A percentile compares a stretch with the other conserved stretches of the same genome.
Conservation (phyloP, 371 early-diverging fungal species). For the Lichtheimia ramosa region DNA sequence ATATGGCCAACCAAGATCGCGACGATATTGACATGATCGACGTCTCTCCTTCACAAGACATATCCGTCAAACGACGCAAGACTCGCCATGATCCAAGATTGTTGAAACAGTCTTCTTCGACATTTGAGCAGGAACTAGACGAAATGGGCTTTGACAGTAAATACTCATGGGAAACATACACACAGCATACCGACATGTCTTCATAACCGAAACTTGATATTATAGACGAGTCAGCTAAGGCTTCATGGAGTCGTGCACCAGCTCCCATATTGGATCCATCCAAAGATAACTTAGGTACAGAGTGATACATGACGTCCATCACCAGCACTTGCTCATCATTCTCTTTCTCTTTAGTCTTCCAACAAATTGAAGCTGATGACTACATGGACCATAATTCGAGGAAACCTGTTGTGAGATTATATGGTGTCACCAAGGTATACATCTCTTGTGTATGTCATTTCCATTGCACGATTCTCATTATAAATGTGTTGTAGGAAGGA, state of each 20-base stretch:
- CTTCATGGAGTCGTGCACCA: constrained; percentile 28
- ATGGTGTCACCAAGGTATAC: constrained; percentile 84
- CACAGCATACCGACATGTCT: no score
- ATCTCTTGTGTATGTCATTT: neutral
- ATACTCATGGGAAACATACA: no score
- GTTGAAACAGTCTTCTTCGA: constrained; percentile 2
- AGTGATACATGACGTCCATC: no score
- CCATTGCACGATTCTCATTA: neutral
- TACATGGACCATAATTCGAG: constrained; percentile 44
- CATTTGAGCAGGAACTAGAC: constrained; percentile 17
- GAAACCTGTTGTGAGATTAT: constrained; percentile 77
- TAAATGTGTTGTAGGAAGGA: constrained; percentile 52
- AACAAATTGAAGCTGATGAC: constrained; percentile 94
- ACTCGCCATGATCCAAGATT: neutral
- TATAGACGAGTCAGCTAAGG: neutral
- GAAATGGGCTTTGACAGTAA: constrained; percentile 9
- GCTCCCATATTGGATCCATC: constrained; percentile 28
- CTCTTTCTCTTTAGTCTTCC: constrained; percentile 66
- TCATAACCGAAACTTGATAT: neutral
- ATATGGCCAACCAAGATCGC: neutral
- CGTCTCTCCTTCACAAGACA: constrained; percentile 8
- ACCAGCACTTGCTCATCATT: no score
- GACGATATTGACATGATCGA: constrained; percentile 8
- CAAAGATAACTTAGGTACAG: constrained; percentile 36
- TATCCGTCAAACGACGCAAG: constrained; percentile 6